Percentiles rank a stretch among this genome's conserved stretches.
Conservation (phyloP, 2,329 filamentous ascomycete genomes). For the Neoarthrinium moseri region DNA sequence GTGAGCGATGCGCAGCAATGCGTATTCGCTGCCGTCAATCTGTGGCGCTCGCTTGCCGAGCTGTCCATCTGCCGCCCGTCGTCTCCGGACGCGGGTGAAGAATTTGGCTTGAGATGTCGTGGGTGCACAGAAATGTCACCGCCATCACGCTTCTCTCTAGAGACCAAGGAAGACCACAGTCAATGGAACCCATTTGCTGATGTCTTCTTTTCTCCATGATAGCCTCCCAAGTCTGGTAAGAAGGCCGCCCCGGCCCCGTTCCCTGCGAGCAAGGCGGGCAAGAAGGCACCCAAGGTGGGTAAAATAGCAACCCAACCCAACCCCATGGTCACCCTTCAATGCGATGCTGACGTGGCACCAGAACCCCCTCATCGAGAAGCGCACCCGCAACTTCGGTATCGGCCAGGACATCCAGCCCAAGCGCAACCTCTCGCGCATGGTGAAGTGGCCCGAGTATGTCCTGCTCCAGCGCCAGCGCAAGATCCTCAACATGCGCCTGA, state of each 20-base stretch:
- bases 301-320: conserved; percentile 1
- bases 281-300: conserved; percentile 97
- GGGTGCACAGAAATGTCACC: conserved; percentile 51
- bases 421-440: conserved; percentile 96
- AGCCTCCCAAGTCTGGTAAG: conserved; percentile 98
- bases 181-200: conserved; percentile 84
- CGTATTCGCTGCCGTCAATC: conserved; percentile 24
- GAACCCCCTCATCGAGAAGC: conserved; percentile 99
- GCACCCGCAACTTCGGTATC: conserved; percentile 95
- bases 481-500: conserved; percentile 97
- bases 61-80: conserved; percentile 39
- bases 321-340: neutral
- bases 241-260: conserved; percentile 97
- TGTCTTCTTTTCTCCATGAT: conserved; percentile 99
- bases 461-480: conserved; percentile 91
- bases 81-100: conserved; percentile 52
- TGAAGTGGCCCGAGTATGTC: conserved; percentile 99
- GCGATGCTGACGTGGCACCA: conserved; percentile 37
- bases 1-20: conserved; percentile 25
- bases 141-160: conserved; percentile 69
- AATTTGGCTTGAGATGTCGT: conserved; percentile 61
- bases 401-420: conserved; percentile 98
- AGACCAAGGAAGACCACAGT: conserved; percentile 82
- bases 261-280: conserved; percentile 88
- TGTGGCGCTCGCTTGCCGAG: conserved; percentile 31